Evolutionary conservation across 139 green algal genomes (phyloP), one percentile per base, ranked within the genome.

Genomic region (Chlamydomonas incerta): DNA sequence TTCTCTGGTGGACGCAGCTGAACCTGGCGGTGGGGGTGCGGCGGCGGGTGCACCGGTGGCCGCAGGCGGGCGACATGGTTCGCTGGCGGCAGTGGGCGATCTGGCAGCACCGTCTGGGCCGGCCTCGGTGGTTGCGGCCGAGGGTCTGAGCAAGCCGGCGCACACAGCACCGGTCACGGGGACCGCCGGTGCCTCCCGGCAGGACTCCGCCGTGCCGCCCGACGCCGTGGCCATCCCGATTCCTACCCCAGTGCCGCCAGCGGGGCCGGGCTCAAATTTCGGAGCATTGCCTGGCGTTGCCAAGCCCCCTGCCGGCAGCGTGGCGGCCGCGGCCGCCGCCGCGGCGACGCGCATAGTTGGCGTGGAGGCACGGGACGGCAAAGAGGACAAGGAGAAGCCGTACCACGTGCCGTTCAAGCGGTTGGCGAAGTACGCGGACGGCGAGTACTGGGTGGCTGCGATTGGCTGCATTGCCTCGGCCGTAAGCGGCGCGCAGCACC

Each of bases 401-500:
- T 74, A 83, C 63, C 72, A 89, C 20, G 91, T 95, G 33, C 80
- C 91, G 3, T 90, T 94, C 72, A 47, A 72, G 10, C 89, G 94
- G 20, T 57, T 96, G 72, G 21, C 90, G 60, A 23, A 47, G 28
- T 89, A 95, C 41, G 96, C 96, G 80, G 62, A 55, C 50, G 89
- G 90, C 18, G 92, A 97, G 88, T 88, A 88, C 87, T 69, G 50
- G 0, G 92, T 77, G 20, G 82, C 72, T 0, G 18, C 93, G 0
- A 2, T 93, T 0, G 95, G 95, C 69, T 74, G 83, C 66, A 0
- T 91, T 0, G 90, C 88, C 0, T 93, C 88, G 0, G 82, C 60
- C 3, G 87, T 75, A 0, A 79, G 92, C 41, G 95, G 95, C 20
- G 60, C 81, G 20, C 82, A 95, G 57, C 95, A 94, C 92, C 95